Conservation (phyloP, 2,329 filamentous ascomycete species). For the Aspergillus sp. region DNA sequence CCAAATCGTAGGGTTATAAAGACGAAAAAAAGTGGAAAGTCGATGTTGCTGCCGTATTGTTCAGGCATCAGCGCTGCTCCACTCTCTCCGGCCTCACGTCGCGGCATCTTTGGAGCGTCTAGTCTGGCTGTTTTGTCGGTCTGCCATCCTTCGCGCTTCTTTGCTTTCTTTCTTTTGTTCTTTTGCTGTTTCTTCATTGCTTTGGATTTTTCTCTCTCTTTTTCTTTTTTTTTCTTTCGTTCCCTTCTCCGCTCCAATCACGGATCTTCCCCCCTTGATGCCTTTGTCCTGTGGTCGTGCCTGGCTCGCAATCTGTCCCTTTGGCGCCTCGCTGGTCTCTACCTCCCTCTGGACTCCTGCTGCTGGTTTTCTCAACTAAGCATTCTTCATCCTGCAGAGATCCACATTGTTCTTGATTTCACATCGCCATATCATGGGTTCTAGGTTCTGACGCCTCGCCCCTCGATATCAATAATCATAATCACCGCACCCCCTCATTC, state of each 20-base stretch:
- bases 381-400: not conserved
- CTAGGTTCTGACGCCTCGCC: conserved; percentile 5
- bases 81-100: too few relatives aligned
- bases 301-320: conserved; percentile 13
- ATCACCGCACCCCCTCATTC: conserved; percentile 6
- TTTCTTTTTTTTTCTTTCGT: not conserved
- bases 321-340: not conserved
- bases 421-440: conserved; percentile 7
- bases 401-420: not conserved
- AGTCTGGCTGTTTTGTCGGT: too few relatives aligned
- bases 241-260: not conserved
- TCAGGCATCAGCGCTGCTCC: too few relatives aligned
- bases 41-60: too few relatives aligned
- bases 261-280: conserved; percentile 10
- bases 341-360: not conserved
- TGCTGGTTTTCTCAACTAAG: not conserved
- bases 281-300: conserved; percentile 29
- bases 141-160: not conserved
- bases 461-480: conserved; percentile 4
- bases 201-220: not conserved
- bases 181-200: too few relatives aligned
- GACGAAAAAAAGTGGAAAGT: too few relatives aligned
- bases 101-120: too few relatives aligned
- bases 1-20: too few relatives aligned
- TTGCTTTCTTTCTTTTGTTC: not conserved